Conservation (phyloP, 2,329 filamentous ascomycete species). For the Verticillium klebahnii region DNA sequence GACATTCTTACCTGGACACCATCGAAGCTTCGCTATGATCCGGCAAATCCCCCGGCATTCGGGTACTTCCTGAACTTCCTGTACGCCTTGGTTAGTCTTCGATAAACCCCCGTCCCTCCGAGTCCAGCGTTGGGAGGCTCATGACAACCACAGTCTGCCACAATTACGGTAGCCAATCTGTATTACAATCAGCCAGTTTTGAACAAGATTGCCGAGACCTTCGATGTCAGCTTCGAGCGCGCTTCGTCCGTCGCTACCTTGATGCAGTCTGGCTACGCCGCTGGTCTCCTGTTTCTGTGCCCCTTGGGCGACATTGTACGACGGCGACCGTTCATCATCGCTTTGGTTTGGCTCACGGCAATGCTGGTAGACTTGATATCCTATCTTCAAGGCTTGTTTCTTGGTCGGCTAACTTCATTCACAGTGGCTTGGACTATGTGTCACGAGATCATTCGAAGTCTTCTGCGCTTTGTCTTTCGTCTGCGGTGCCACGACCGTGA, state of each 20-base stretch:
- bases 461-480: slow-evolving; percentile 71
- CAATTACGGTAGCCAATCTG: slow-evolving; percentile 73
- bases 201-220: slow-evolving; percentile 68
- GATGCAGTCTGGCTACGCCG: slow-evolving; percentile 75
- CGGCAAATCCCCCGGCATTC: slow-evolving; percentile 61
- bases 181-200: slow-evolving; percentile 81
- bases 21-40: slow-evolving; percentile 62
- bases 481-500: slow-evolving; percentile 73
- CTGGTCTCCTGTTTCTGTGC: slow-evolving; percentile 68
- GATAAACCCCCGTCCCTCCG: neutral
- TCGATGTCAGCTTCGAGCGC: slow-evolving; percentile 64
- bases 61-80: slow-evolving; percentile 64
- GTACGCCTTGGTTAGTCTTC: slow-evolving; percentile 53
- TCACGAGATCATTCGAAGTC: slow-evolving; percentile 58
- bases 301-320: slow-evolving; percentile 68
- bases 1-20: slow-evolving; percentile 53
- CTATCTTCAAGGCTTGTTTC: neutral
- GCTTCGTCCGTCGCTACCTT: slow-evolving; percentile 67
- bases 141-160: slow-evolving; percentile 34
- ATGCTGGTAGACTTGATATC: slow-evolving; percentile 50
- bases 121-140: neutral
- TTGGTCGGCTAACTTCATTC: neutral
- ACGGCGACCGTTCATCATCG: slow-evolving; percentile 64
- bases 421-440: slow-evolving; percentile 64
- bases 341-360: slow-evolving; percentile 63